Evolutionary conservation across 78 protist genomes (phyloP), one percentile per base, ranked within the genome.

Genomic region (Creolimax fragrantissima): DNA sequence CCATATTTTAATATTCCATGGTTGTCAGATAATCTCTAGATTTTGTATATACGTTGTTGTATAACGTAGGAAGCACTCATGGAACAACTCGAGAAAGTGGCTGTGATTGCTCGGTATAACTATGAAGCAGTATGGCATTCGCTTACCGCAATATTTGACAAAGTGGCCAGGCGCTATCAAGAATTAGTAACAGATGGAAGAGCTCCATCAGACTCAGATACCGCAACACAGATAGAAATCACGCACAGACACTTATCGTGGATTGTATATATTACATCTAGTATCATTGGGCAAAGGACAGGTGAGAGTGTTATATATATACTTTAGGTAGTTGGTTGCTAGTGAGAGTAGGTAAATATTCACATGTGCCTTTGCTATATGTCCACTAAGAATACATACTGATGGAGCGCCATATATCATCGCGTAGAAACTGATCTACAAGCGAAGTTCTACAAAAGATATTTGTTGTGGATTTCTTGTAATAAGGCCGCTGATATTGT

Each of bases 81-180:
- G 2, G 91, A 45, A 37, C 92, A 92, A 41, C 86, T 88, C 41
- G 91, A 92, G 35, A 17, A 90, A 2, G 37, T 92, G n/a, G 67
- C 94, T 5, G 7, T 66, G 81, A 90, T 92, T 3, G 83, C 85
- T 41, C 91, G 94, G 17, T 92, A 41, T 44, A 88, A 85, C 43
- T 66, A 89, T 37, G 41, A 35, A 37, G 66, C 4, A 42, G 44
- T 41, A 42, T 45, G 74, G 36, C 3, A 39, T 17, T 44, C 44
- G 42, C 36, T 85, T 32, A 35, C 45, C 84, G 4, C 44, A 3
- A 85, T 85, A 44, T 85, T 92, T 44, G 91, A 84, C 42, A 90
- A 58, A 24, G 5, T 11, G 41, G 41, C 35, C 47, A 5, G 24
- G 4, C 32, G 39, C 81, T 88, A 32, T 35, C 90, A 88, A 41